These are phyloP conservation scores for Solanum appendiculatum DNA, from an alignment of 257 asterid species.

Conservation along the genomic window DNA sequence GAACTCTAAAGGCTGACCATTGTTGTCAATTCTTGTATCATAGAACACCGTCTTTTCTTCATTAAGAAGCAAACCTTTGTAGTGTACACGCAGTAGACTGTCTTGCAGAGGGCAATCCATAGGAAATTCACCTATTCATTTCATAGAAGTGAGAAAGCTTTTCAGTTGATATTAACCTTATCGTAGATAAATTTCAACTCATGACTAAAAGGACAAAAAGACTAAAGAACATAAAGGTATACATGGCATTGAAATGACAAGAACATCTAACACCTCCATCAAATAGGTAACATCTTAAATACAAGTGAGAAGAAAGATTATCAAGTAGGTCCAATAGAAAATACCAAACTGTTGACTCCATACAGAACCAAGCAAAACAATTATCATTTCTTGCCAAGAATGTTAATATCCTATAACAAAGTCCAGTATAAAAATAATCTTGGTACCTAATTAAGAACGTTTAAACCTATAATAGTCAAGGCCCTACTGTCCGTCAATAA, in stretches of 20 bases:
- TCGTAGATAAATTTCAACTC: neutral
- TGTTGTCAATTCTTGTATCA: conserved; percentile 65
- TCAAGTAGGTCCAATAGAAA: neutral
- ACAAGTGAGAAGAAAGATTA: neutral
- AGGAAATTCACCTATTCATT: conserved; percentile 86
- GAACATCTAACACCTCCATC: neutral
- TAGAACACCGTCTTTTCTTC: conserved; percentile 69
- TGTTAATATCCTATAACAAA: neutral
- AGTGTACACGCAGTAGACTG: conserved; percentile 79
- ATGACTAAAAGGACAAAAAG: neutral
- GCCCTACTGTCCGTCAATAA: neutral
- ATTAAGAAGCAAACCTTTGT: conserved; percentile 84
- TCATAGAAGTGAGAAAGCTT: conserved; percentile 11
- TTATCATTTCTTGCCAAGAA: neutral
- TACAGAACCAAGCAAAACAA: neutral
- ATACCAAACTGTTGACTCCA: neutral
- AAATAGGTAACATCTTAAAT: neutral
- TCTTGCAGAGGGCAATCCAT: conserved; percentile 99
- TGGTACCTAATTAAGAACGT: neutral
- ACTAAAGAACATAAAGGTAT: neutral
- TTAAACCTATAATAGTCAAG: neutral
- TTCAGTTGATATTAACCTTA: neutral
- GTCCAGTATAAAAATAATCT: neutral
- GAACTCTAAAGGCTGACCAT: conserved; percentile 82
- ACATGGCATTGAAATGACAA: neutral